These are phyloP conservation scores for Trichoderma asperellum DNA, from an alignment of 2,329 filamentous ascomycete species.

Conservation along the genomic window DNA sequence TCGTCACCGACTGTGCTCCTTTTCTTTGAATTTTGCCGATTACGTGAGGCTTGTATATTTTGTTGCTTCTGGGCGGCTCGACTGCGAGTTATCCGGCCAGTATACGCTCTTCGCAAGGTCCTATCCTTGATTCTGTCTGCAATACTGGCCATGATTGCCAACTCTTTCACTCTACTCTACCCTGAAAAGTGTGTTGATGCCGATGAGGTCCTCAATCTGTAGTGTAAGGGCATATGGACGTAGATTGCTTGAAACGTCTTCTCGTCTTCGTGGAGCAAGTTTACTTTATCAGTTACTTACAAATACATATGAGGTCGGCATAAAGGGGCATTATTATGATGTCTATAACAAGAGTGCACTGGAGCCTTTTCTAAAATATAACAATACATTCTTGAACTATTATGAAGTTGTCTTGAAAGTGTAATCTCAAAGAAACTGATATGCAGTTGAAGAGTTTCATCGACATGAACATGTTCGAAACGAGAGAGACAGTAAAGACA, in stretches of 20 bases:
- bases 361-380: background rate
- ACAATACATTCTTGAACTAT: background rate
- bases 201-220: background rate
- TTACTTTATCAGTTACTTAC: background rate
- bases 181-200: background rate
- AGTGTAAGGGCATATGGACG: background rate
- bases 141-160: background rate
- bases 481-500: background rate
- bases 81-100: conserved; percentile 1
- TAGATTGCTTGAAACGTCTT: background rate
- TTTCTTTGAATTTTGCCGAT: background rate
- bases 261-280: background rate
- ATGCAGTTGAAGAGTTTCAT: background rate
- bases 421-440: background rate
- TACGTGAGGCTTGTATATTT: background rate
- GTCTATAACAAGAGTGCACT: background rate
- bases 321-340: background rate
- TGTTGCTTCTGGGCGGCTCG: background rate
- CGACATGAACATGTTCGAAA: background rate
- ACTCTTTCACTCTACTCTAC: background rate
- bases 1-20: background rate
- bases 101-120: background rate
- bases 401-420: background rate
- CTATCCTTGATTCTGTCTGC: background rate
- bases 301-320: background rate